These are phyloP conservation scores for Ramaria sp. DNA, from an alignment of 768 basidiomycete genomes.

Conservation along the genomic window DNA sequence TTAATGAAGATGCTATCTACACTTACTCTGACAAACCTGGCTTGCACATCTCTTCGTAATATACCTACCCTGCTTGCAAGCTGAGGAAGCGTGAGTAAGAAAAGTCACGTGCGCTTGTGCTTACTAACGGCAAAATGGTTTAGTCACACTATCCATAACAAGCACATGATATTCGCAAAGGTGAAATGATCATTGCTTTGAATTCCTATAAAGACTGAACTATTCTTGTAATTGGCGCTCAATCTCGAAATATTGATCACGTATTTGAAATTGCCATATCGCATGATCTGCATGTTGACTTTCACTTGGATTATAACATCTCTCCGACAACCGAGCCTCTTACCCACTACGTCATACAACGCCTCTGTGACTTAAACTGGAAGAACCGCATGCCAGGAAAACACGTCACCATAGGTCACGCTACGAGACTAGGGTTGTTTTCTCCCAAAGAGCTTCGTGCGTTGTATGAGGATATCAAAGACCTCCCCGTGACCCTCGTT, in stretches of 20 bases:
- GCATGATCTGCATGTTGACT: conserved; percentile 38
- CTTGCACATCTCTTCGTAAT: too few species aligned
- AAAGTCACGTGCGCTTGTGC: too few species aligned
- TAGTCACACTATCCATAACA: too few species aligned
- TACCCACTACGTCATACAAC: conserved; percentile 41
- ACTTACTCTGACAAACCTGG: too few species aligned
- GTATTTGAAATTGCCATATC: conserved; percentile 36
- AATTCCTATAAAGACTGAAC: too few species aligned
- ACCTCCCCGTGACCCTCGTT: conserved; percentile 41
- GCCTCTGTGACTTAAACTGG: conserved; percentile 24
- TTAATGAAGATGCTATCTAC: too few species aligned
- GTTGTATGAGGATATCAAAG: conserved; percentile 26
- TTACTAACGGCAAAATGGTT: too few species aligned
- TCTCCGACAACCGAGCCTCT: conserved; percentile 39
- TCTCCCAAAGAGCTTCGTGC: conserved; percentile 33
- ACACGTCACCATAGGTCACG: conserved; percentile 47
- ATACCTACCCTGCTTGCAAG: too few species aligned
- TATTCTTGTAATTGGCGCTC: too few species aligned
- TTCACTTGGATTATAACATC: conserved; percentile 61
- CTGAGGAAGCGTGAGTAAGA: too few species aligned
- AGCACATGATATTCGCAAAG: too few species aligned
- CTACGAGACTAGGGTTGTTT: conserved; percentile 47
- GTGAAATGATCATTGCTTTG: too few species aligned
- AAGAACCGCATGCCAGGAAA: conserved; percentile 19
- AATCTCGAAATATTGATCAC: conserved; percentile 41